phyloP scores from a whole-genome alignment of 495 filamentous ascomycete species.

The Lichenothelia convexa region DNA sequence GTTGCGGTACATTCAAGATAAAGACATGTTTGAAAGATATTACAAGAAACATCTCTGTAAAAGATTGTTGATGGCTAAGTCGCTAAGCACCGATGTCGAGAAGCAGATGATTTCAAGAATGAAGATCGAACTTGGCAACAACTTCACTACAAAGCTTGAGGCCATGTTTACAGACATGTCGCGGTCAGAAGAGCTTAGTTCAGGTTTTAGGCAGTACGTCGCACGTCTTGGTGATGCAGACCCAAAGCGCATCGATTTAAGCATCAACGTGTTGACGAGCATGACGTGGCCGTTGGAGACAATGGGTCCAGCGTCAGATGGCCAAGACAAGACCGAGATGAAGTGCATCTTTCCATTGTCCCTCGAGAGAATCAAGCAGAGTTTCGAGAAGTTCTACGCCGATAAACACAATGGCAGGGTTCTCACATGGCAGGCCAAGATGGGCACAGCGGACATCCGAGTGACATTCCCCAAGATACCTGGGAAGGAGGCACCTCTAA shows the following conservation, averaged over 20 bases:
- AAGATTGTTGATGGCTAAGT: constrained; percentile 68
- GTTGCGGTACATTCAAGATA: constrained; percentile 70
- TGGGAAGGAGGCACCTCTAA: constrained; percentile 41
- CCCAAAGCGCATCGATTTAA: constrained; percentile 52
- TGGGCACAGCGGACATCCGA: constrained; percentile 76
- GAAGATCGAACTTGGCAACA: constrained; percentile 87
- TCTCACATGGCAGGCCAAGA: constrained; percentile 65
- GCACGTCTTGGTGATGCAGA: constrained; percentile 43
- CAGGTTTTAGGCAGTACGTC: constrained; percentile 54
- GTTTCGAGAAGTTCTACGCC: constrained; percentile 81
- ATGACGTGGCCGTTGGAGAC: constrained; percentile 88
- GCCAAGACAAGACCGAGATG: constrained; percentile 30
- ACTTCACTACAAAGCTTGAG: constrained; percentile 82
- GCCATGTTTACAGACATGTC: constrained; percentile 98
- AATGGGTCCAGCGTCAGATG: constrained; percentile 41
- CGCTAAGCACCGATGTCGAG: constrained; percentile 75
- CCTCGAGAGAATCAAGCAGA: constrained; percentile 59
- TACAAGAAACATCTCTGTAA: constrained; percentile 94
- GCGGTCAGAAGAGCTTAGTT: constrained; percentile 66
- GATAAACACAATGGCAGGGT: constrained; percentile 70
- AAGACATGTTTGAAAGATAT: constrained; percentile 92
- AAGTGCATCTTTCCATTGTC: constrained; percentile 52
- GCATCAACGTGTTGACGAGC: constrained; percentile 69
- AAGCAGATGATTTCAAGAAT: constrained; percentile 91
- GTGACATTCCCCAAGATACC: constrained; percentile 53